Percentiles rank a stretch among this genome's conserved stretches.
Evolutionary conservation across 1,139 yeast species (phyloP).

Genomic region (Taphrina deformans): DNA sequence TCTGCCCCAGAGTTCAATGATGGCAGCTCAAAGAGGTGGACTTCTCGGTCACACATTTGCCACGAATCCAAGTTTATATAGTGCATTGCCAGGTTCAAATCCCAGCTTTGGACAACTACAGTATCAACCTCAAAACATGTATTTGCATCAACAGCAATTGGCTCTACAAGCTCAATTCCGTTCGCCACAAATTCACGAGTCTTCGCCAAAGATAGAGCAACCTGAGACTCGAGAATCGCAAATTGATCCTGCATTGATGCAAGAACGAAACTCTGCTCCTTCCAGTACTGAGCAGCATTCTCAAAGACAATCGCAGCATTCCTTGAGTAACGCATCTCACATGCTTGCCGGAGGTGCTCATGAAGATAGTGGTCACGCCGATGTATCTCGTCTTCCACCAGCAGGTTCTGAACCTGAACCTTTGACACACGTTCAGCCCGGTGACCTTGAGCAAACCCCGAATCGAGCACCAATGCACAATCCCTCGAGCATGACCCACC

Average conservation of each 20-base stretch:
- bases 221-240: neutral
- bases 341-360: neutral
- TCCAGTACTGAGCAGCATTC: neutral
- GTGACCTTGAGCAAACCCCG: neutral
- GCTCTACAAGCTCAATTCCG: conserved; percentile 11
- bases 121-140: conserved; percentile 23
- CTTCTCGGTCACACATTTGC: neutral
- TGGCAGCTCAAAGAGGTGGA: conserved; percentile 20
- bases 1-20: conserved; percentile 16
- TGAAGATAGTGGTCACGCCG: neutral
- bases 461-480: neutral
- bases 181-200: neutral
- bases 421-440: neutral
- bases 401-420: neutral
- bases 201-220: neutral
- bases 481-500: neutral
- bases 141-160: conserved; percentile 13
- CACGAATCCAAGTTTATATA: neutral
- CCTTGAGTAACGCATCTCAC: neutral
- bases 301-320: neutral
- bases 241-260: conserved; percentile 16
- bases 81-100: neutral
- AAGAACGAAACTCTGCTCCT: neutral
- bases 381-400: neutral
- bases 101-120: conserved; percentile 16